Evolutionary conservation across 768 basidiomycete genomes (phyloP), one percentile per base, ranked within the genome.

Genomic region (Suillus subalutaceus): DNA sequence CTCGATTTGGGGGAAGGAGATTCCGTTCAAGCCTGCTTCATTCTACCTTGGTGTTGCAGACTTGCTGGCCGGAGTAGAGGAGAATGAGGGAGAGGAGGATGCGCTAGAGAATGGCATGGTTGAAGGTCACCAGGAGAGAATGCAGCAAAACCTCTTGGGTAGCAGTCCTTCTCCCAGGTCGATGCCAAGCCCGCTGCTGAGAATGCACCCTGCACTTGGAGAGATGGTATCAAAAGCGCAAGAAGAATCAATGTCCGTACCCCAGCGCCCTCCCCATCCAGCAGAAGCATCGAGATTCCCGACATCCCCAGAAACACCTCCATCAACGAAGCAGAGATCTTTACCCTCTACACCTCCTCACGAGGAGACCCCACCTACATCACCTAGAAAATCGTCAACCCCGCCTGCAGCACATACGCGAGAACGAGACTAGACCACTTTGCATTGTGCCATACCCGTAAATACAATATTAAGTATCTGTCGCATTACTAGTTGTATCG

Each of bases 11-110:
- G 97, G 96, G 13, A 90, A 88, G 64, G 90, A 94, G 68, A 94
- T 99, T 73, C 88, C 91, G 65, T 99, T 97, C 82, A 90, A 90
- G 65, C 94, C 95, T 3, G 92, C 91, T 26, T 93, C 91, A 10
- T 98, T 98, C 76, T 98, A 97, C 73, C 85, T 94, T 7, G 89
- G 91, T 48, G 85, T 95, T 53, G 91, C 84, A 8, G 91, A 94
- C 74, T 85, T 91, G 79, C 79, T 95, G 35, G 92, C 93, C 3
- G 83, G 85, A 10, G 88, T 89, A 61, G 93, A 93, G 35, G 93
- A 94, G 72, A 87, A 86, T 1, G 82, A 83, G 66, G 74, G 73
- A 12, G 48, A 60, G 26, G 18, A 60, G 18, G 18, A 20, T 16
- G 7, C 12, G 6, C 18, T 60, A 60, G 18, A 60, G 26, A 32